A percentile compares a stretch with the other conserved stretches of the same genome.
These are phyloP conservation scores for Fusarium keratoplasticum DNA, from an alignment of 2,329 filamentous ascomycete species.

Conservation along the genomic window DNA sequence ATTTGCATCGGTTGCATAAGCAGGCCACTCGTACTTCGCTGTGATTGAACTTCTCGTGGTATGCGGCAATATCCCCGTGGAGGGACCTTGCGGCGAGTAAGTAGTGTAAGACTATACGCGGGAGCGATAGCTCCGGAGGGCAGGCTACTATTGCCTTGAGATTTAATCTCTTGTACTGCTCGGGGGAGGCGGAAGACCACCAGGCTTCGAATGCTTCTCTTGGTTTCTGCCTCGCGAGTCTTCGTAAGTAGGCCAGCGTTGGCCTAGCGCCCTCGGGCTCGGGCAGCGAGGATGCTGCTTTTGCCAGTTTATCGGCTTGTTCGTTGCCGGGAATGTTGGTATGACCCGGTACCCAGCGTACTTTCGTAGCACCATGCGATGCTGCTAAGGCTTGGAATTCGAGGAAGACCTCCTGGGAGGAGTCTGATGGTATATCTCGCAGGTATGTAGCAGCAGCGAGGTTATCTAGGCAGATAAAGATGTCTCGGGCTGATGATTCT, in stretches of 20 bases:
- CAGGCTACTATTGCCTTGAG: not conserved
- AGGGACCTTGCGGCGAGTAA: not conserved
- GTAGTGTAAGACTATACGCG: not conserved
- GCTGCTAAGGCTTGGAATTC: not conserved
- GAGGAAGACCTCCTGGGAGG: slow-evolving; percentile 28
- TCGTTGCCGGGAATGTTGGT: not conserved
- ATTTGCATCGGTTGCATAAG: slow-evolving; percentile 1
- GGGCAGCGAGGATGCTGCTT: not conserved
- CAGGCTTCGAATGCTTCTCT: not conserved
- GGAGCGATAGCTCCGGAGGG: not conserved
- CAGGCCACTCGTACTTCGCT: not conserved
- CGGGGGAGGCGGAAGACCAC: not conserved
- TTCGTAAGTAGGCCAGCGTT: not conserved
- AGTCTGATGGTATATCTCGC: no score
- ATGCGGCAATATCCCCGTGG: not conserved
- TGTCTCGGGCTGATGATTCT: no score
- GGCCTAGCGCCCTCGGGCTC: not conserved
- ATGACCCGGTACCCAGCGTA: not conserved
- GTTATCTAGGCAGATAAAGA: no score
- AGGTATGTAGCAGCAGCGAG: no score
- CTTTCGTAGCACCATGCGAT: not conserved
- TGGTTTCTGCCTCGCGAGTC: not conserved
- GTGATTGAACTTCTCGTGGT: slow-evolving; percentile 9
- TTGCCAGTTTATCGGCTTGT: not conserved
- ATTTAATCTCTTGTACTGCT: not conserved